phyloP scores from a whole-genome alignment of 495 filamentous ascomycete species.

The Lentithecium fluviatile region DNA sequence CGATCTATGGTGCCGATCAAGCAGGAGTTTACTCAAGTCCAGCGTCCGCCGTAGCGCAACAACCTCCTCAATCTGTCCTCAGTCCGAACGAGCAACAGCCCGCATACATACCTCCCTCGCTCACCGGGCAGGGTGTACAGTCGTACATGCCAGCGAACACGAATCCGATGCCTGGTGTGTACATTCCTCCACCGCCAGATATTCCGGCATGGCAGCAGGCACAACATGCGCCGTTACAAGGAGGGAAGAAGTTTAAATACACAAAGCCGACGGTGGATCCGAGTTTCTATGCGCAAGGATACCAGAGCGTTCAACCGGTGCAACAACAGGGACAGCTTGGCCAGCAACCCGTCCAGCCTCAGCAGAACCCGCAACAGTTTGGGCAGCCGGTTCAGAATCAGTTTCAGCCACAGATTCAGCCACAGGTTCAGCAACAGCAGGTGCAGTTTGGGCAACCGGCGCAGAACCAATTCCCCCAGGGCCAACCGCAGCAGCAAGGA shows the following conservation, averaged over 20 bases:
- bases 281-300: conserved; percentile 20
- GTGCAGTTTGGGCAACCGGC: background rate
- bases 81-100: conserved; percentile 36
- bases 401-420: conserved; percentile 9
- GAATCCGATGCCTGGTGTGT: conserved; percentile 36
- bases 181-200: conserved; percentile 37
- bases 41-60: conserved; percentile 14
- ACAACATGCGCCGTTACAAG: conserved; percentile 29
- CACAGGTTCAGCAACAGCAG: conserved; percentile 8
- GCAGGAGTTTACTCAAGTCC: conserved; percentile 19
- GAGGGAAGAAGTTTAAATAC: conserved; percentile 35
- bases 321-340: conserved; percentile 18
- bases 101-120: conserved; percentile 35
- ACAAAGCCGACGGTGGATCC: conserved; percentile 31
- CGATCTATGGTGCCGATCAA: conserved; percentile 26
- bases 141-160: conserved; percentile 35
- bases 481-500: conserved; percentile 11
- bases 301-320: conserved; percentile 11
- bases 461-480: conserved; percentile 24
- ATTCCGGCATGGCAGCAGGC: conserved; percentile 37
- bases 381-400: conserved; percentile 11
- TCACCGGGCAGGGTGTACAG: conserved; percentile 34
- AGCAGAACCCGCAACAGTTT: conserved; percentile 10
- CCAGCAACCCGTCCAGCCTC: conserved; percentile 2
- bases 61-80: conserved; percentile 22